Conservation (phyloP, 2,329 filamentous ascomycete species). For the Teratosphaeria epicoccoides region DNA sequence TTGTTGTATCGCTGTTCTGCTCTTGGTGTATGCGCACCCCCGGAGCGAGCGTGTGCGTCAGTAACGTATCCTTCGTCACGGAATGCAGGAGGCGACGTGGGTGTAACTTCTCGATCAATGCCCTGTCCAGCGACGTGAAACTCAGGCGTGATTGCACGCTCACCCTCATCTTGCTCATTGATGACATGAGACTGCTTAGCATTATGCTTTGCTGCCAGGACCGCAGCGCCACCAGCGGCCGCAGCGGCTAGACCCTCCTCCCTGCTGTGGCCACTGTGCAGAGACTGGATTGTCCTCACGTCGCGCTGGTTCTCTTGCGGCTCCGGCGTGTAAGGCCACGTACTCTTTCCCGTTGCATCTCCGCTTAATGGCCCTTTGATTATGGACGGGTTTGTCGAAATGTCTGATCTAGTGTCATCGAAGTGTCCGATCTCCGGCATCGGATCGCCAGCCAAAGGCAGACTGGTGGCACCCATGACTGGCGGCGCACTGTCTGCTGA, state of each 20-base stretch:
- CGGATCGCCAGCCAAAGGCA: conserved; percentile 59
- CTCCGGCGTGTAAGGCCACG: conserved; percentile 26
- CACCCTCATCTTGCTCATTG: conserved; percentile 17
- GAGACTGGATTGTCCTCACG: conserved; percentile 7
- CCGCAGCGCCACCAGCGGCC: conserved; percentile 19
- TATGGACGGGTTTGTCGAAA: conserved; percentile 75
- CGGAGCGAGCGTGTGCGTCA: conserved; percentile 43
- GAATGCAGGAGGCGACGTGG: conserved; percentile 47
- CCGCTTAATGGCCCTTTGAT: conserved; percentile 63
- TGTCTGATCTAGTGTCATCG: conserved; percentile 49
- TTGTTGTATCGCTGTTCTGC: conserved; percentile 38
- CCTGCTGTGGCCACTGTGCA: conserved; percentile 9
- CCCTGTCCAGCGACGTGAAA: conserved; percentile 3
- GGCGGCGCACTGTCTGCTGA: conserved; percentile 27
- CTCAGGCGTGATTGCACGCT: conserved; percentile 32
- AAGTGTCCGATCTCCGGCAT: conserved; percentile 68
- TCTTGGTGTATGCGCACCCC: conserved; percentile 38
- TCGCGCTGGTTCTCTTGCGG: conserved; percentile 9
- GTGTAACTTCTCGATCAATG: conserved; percentile 16
- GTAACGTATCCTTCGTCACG: conserved; percentile 92
- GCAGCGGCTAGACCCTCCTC: conserved; percentile 13
- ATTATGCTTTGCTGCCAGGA: conserved; percentile 12
- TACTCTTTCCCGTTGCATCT: conserved; percentile 42
- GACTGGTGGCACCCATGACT: conserved; percentile 56
- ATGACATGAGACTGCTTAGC: conserved; percentile 29